Evolutionary conservation across 176 grass and related monocot genomes (phyloP), one percentile per base, ranked within the genome.

Genomic region (Stipa capillata): DNA sequence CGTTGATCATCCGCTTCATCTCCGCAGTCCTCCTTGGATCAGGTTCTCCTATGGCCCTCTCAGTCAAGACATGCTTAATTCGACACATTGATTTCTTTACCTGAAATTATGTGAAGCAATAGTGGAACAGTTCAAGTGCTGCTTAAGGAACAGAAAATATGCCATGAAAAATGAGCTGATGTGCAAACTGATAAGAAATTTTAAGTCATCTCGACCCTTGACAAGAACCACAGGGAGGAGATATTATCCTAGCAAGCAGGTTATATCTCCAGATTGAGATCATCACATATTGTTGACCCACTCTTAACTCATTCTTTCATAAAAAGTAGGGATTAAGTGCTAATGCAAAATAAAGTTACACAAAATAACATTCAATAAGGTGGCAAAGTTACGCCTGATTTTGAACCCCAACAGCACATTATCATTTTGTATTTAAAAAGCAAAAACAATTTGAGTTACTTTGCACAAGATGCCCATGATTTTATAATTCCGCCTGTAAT

Each of bases 1-100:
- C 49, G 10, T 93, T 99, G 56, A 99, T 89, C 96, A 95, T 95
- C 78, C 92, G 85, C 80, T 99, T 99, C 90, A 99, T 99, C 49
- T 99, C 96, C 4, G 90, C 86, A 24, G 69, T 83, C 72, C 96
- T 99, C 78, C 92, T 86, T 43, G 88, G 74, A 69, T 95, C 96
- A 57, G 90, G 92, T 16, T 99, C 96, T 13, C 85, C 92, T 82
- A 98, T 94, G 31, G 92, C 96, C 59, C 96, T 88, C 88, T 99
- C 92, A 0, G 92, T 95, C 80, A 95, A 81, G n/a, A 99, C 96
- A 71, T 99, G 96, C 78, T 99, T 99, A 69, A 95, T 94, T 39
- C 96, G 83, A 35, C 96, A 99, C 96, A 93, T 91, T 14, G 92
- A 89, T 78, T 87, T 95, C 34, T 93, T 89, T 43, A 89, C 92